Conservation (phyloP, 257 asterid species). For the Eustoma russellianum region DNA sequence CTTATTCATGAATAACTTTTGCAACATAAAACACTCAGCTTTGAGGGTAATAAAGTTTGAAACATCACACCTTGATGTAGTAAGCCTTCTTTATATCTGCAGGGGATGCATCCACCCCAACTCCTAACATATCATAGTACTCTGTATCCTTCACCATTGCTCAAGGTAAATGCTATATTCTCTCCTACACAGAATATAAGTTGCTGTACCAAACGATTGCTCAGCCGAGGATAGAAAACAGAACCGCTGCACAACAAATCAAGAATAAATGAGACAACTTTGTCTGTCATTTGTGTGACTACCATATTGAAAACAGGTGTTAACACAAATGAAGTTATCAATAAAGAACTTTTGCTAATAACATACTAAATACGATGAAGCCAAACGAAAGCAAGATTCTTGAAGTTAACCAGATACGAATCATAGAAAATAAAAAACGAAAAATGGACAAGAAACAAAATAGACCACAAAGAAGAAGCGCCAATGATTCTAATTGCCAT, state of each 20-base stretch:
- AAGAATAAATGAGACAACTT: constrained; percentile 4
- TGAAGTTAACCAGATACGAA: too few relatives aligned
- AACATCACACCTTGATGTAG: constrained; percentile 55
- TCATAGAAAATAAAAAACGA: too few relatives aligned
- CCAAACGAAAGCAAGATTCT: too few relatives aligned
- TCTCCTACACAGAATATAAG: background rate
- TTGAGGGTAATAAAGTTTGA: background rate
- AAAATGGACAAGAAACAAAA: background rate
- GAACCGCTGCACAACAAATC: constrained; percentile 8
- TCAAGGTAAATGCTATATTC: background rate
- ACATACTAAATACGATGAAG: too few relatives aligned
- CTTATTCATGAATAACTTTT: too few relatives aligned
- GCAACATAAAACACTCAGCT: too few relatives aligned
- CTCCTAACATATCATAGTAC: constrained; percentile 66
- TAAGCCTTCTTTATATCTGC: constrained; percentile 73
- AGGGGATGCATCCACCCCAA: constrained; percentile 43
- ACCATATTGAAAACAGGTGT: background rate
- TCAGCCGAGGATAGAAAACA: constrained; percentile 16
- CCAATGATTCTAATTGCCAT: background rate
- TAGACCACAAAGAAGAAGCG: background rate
- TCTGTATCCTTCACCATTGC: constrained; percentile 60
- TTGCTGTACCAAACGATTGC: constrained; percentile 2
- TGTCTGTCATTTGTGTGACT: constrained; percentile 6
- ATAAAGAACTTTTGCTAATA: background rate
- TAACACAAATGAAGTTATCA: background rate